Conservation (phyloP, 768 basidiomycete species). For the Neoboletus magnificus region DNA sequence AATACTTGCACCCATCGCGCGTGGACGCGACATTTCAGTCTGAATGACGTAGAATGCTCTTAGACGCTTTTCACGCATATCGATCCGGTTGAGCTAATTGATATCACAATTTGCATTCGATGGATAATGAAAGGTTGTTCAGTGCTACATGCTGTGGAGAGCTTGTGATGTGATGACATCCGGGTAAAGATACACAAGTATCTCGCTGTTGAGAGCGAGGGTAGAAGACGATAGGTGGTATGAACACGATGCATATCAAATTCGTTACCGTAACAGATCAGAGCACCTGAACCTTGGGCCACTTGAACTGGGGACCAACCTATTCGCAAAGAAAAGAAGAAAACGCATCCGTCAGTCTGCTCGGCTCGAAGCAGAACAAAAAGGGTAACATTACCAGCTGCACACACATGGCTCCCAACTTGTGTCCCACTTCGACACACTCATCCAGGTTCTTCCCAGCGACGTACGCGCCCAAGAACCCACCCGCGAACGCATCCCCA, state of each 20-base stretch:
- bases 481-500: slow-evolving; percentile 96
- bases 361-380: not conserved
- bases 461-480: slow-evolving; percentile 85
- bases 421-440: slow-evolving; percentile 82
- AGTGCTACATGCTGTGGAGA: slow-evolving; percentile 38
- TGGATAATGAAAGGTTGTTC: not conserved
- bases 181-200: slow-evolving; percentile 23
- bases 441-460: slow-evolving; percentile 75
- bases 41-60: slow-evolving; percentile 10
- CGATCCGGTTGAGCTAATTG: slow-evolving; percentile 9
- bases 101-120: slow-evolving; percentile 19
- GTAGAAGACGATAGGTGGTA: slow-evolving; percentile 8
- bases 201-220: slow-evolving; percentile 40
- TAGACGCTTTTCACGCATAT: slow-evolving; percentile 7
- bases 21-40: slow-evolving; percentile 11
- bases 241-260: not conserved
- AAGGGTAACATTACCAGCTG: slow-evolving; percentile 54
- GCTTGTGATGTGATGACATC: slow-evolving; percentile 25
- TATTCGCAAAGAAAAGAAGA: slow-evolving; percentile 14
- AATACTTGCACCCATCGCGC: slow-evolving; percentile 22
- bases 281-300: slow-evolving; percentile 53
- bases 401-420: slow-evolving; percentile 81
- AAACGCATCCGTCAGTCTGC: not conserved
- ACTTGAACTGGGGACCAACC: slow-evolving; percentile 56
- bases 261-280: slow-evolving; percentile 11